A percentile compares a stretch with the other conserved stretches of the same genome.
phyloP scores from a whole-genome alignment of 2,329 filamentous ascomycete genomes.

The Pseudogymnoascus sp. region DNA sequence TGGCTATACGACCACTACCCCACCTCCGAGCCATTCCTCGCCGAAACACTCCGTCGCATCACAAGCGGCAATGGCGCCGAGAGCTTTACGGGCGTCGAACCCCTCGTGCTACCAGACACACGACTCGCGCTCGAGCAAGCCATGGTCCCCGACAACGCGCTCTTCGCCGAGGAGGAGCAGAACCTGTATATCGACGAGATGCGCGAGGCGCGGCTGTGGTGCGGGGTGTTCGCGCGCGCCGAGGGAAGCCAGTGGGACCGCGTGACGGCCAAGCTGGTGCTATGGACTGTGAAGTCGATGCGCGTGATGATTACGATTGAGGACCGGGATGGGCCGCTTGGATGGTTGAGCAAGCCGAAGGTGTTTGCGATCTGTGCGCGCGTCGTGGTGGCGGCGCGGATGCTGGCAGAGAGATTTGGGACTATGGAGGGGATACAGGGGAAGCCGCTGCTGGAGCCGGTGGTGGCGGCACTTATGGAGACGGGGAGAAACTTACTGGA shows the following conservation, averaged over 20 bases:
- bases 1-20: constrained; percentile 2
- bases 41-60: constrained; percentile 11
- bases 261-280: not conserved
- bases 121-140: constrained; percentile 32
- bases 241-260: not conserved
- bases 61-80: constrained; percentile 1
- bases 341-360: constrained; percentile 61
- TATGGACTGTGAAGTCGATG: constrained; percentile 11
- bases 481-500: not conserved
- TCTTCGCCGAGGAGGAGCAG: constrained; percentile 86
- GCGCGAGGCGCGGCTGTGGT: constrained; percentile 65
- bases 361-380: constrained; percentile 53
- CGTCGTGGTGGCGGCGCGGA: constrained; percentile 30
- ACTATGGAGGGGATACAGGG: not conserved
- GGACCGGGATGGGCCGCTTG: constrained; percentile 55
- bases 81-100: not conserved
- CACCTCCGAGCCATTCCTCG: constrained; percentile 32
- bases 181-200: constrained; percentile 88
- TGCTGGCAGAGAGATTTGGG: not conserved
- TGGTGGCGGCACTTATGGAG: not conserved
- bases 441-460: not conserved
- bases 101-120: not conserved
- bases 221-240: constrained; percentile 13
- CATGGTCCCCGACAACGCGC: constrained; percentile 50
- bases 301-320: constrained; percentile 18